phyloP scores from a whole-genome alignment of 768 basidiomycete species.

The Dictyophora rubrovolvata region DNA sequence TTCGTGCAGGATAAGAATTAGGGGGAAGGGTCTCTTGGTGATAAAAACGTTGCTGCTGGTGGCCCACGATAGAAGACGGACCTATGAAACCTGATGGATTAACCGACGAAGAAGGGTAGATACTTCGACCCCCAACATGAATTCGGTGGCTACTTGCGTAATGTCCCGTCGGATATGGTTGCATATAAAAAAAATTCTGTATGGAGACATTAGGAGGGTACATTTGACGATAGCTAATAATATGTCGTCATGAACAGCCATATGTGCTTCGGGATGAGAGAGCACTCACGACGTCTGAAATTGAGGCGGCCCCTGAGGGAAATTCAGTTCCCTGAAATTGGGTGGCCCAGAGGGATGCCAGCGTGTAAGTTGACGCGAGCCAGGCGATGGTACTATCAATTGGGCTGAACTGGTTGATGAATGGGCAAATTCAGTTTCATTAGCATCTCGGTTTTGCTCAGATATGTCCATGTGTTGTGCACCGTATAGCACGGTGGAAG shows the following conservation, averaged over 20 bases:
- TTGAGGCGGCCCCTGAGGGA: background rate
- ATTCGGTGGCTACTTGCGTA: background rate
- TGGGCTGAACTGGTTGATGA: background rate
- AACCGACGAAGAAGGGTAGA: background rate
- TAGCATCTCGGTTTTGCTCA: background rate
- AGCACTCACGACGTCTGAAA: background rate
- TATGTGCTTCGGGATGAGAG: background rate
- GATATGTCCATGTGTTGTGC: background rate
- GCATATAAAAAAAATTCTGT: background rate
- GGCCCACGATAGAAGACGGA: too few relatives aligned
- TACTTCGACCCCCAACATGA: background rate
- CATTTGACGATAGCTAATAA: background rate
- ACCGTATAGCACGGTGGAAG: too few relatives aligned
- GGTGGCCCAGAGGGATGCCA: background rate
- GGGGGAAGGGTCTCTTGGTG: too few relatives aligned
- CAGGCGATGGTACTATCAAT: background rate
- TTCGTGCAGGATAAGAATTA: too few relatives aligned
- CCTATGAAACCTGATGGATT: background rate
- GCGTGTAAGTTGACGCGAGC: background rate
- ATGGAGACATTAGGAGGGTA: background rate
- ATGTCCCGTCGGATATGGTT: background rate
- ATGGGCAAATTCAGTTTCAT: background rate
- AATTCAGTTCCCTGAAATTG: too few relatives aligned
- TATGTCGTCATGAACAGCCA: background rate
- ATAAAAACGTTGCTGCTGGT: too few relatives aligned